A percentile compares a stretch with the other conserved stretches of the same genome.
Conservation (phyloP, 129 eudicot genomes). For the Escallonia herrerae region DNA sequence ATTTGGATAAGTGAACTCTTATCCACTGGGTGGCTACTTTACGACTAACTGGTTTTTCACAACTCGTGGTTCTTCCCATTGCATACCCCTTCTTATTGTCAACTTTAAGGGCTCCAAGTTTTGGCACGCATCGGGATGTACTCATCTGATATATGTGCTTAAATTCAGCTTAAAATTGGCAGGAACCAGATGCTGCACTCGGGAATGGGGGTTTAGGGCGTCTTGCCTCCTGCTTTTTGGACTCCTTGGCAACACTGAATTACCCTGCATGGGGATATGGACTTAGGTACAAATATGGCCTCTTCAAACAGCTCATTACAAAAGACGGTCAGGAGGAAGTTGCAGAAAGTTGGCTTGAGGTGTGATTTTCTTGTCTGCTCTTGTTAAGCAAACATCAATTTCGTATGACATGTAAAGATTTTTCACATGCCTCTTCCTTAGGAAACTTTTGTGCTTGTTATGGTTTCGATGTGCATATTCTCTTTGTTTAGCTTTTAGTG, state of each 20-base stretch:
- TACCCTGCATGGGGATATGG: conserved; percentile 80
- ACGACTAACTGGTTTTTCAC: conserved; percentile 1
- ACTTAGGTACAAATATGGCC: conserved; percentile 63
- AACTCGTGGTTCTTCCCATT: neutral
- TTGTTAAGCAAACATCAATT: neutral
- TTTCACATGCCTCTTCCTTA: neutral
- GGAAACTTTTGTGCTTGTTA: neutral
- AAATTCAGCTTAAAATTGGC: conserved; percentile 16
- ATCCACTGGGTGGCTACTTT: neutral
- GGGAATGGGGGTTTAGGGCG: conserved; percentile 74
- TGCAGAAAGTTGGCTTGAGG: conserved; percentile 76
- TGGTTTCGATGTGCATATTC: neutral
- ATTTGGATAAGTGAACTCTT: no score
- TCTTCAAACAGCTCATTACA: conserved; percentile 54
- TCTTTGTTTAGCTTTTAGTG: neutral
- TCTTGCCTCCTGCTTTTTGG: conserved; percentile 60
- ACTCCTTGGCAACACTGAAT: conserved; percentile 58
- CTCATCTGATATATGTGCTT: no score
- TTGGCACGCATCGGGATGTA: conserved; percentile 11
- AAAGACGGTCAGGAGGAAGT: conserved; percentile 78
- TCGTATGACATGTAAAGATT: neutral
- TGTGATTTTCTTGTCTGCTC: conserved; percentile 7
- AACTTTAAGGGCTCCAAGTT: conserved; percentile 12
- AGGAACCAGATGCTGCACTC: conserved; percentile 74
- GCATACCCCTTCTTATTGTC: neutral